Evolutionary conservation across 306 rosid genomes (phyloP).

Genomic region (Ziziphus jujuba): DNA sequence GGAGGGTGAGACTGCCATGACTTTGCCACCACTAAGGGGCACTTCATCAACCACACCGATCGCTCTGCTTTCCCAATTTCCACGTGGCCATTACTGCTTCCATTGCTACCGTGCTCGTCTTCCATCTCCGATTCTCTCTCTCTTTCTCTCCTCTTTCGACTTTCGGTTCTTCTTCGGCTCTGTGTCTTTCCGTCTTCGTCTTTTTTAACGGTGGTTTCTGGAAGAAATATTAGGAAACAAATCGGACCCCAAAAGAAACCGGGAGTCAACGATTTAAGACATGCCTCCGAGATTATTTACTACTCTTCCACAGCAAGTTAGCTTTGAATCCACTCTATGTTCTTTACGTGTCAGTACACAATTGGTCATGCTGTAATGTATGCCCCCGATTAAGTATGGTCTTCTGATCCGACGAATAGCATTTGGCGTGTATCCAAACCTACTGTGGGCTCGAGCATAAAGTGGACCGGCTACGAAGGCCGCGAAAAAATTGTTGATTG

Average conservation of each 20-base stretch:
- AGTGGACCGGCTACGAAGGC: too few relatives aligned
- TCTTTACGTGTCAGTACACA: not conserved
- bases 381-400: too few relatives aligned
- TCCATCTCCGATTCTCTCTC: conserved; percentile 39
- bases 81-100: conserved; percentile 46
- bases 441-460: too few relatives aligned
- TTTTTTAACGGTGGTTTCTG: not conserved
- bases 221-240: not conserved
- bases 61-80: conserved; percentile 80
- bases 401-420: too few relatives aligned
- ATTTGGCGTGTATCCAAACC: too few relatives aligned
- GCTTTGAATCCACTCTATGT: not conserved
- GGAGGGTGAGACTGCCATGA: conserved; percentile 82
- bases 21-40: conserved; percentile 80
- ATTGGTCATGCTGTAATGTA: too few relatives aligned
- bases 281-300: not conserved
- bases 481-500: too few relatives aligned
- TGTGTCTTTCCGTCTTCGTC: not conserved
- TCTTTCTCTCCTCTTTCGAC: not conserved
- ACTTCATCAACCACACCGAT: conserved; percentile 98
- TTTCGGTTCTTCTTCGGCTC: not conserved
- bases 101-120: conserved; percentile 47
- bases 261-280: conserved; percentile 5
- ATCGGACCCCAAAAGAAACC: not conserved
- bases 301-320: too few relatives aligned